These are phyloP conservation scores for Teunomyces lycoperdinae DNA, from an alignment of 805 yeast genomes.

Conservation along the genomic window DNA sequence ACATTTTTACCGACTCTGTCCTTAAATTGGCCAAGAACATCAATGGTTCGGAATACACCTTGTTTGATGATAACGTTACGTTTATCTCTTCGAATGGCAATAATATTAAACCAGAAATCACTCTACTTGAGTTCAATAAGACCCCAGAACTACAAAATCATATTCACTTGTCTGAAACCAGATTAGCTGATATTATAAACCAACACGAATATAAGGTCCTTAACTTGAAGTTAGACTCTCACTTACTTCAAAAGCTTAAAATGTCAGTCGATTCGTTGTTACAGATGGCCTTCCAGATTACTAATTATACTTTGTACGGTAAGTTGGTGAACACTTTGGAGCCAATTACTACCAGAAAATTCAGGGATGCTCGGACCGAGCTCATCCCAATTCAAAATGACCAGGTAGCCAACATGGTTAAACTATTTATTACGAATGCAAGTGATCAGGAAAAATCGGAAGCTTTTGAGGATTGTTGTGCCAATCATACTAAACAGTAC, in stretches of 20 bases:
- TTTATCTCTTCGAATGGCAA: slow-evolving; percentile 38
- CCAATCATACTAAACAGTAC: slow-evolving; percentile 48
- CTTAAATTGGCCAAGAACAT: slow-evolving; percentile 56
- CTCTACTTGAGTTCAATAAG: slow-evolving; percentile 30
- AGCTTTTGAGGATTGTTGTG: slow-evolving; percentile 49
- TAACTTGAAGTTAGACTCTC: slow-evolving; percentile 33
- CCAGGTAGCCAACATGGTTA: slow-evolving; percentile 49
- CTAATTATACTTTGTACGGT: slow-evolving; percentile 56
- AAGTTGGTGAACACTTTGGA: slow-evolving; percentile 48
- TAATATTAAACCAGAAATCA: slow-evolving; percentile 35
- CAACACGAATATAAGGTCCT: slow-evolving; percentile 54
- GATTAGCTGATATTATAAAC: slow-evolving; percentile 54
- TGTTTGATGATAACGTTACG: slow-evolving; percentile 40
- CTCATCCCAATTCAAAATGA: slow-evolving; percentile 64
- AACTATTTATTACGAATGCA: slow-evolving; percentile 59
- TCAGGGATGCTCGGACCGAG: slow-evolving; percentile 68
- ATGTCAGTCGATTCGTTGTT: slow-evolving; percentile 50
- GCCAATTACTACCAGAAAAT: slow-evolving; percentile 65
- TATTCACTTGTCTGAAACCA: slow-evolving; percentile 55
- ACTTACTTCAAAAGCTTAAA: slow-evolving; percentile 37
- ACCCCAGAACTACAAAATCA: slow-evolving; percentile 48
- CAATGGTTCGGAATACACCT: slow-evolving; percentile 54
- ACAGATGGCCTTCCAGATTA: slow-evolving; percentile 51
- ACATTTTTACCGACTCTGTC: slow-evolving; percentile 56
- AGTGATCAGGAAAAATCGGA: slow-evolving; percentile 47